phyloP scores from a whole-genome alignment of 2,329 filamentous ascomycete species.

The Teratosphaeriaceae sp. region DNA sequence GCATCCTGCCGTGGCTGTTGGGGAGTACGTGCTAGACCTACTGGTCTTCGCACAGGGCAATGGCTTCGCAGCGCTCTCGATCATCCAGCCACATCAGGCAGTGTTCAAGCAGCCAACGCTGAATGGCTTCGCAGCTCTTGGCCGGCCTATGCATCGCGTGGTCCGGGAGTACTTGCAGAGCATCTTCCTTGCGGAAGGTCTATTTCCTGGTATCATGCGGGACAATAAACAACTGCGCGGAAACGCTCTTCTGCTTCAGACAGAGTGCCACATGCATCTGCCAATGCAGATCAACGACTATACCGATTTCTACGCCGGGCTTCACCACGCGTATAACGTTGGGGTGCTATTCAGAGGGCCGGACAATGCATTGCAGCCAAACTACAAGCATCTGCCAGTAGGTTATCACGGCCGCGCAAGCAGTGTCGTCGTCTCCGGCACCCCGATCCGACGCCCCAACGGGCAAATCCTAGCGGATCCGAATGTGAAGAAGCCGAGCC shows the following conservation, averaged over 20 bases:
- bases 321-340: slow-evolving; percentile 70
- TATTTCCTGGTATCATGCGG: slow-evolving; percentile 55
- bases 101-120: slow-evolving; percentile 61
- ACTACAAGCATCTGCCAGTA: slow-evolving; percentile 75
- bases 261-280: slow-evolving; percentile 58
- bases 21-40: slow-evolving; percentile 64
- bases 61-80: slow-evolving; percentile 54
- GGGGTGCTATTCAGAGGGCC: slow-evolving; percentile 67
- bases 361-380: slow-evolving; percentile 67
- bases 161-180: slow-evolving; percentile 64
- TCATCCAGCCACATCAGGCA: slow-evolving; percentile 49
- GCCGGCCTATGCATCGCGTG: slow-evolving; percentile 59
- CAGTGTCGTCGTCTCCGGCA: slow-evolving; percentile 67
- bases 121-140: slow-evolving; percentile 68
- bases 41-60: slow-evolving; percentile 52
- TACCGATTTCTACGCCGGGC: slow-evolving; percentile 73
- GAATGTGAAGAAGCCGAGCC: slow-evolving; percentile 54
- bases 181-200: slow-evolving; percentile 55
- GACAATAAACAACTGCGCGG: slow-evolving; percentile 54
- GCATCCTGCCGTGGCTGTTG: slow-evolving; percentile 65
- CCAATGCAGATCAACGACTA: slow-evolving; percentile 78
- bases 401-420: slow-evolving; percentile 76
- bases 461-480: slow-evolving; percentile 68
- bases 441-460: slow-evolving; percentile 63
- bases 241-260: slow-evolving; percentile 52